Conservation (phyloP, 106 monocot species). For the Alisma plantagoaquatica region DNA sequence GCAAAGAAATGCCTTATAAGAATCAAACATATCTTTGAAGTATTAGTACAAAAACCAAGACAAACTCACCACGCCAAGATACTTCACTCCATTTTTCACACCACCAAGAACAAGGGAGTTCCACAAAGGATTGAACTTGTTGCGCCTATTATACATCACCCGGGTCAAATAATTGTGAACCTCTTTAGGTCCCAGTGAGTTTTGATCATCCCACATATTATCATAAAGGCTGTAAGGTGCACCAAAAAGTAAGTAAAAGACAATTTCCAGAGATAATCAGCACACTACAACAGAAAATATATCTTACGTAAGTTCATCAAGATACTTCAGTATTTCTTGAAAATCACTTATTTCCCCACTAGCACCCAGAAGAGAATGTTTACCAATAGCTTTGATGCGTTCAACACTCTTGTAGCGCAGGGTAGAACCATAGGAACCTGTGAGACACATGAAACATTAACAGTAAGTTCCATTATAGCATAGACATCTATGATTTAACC, state of each 20-base stretch:
- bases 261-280: no score
- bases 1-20: neutral
- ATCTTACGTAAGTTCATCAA: conserved; percentile 71
- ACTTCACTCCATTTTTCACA: conserved; percentile 63
- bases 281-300: no score
- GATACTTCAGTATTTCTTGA: no score
- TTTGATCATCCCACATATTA: conserved; percentile 80
- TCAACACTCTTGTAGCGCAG: conserved; percentile 67
- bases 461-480: no score
- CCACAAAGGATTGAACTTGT: no score
- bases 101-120: conserved; percentile 83
- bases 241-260: no score
- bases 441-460: no score
- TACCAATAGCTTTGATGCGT: conserved; percentile 58
- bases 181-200: conserved; percentile 75
- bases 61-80: conserved; percentile 50
- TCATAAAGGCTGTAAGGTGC: conserved; percentile 76
- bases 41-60: neutral
- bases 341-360: conserved; percentile 81
- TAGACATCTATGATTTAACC: no score
- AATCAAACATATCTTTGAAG: no score
- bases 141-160: no score
- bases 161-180: no score
- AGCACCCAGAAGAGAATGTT: conserved; percentile 66
- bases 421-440: conserved; percentile 78